Conservation (phyloP, 1,139 yeast genomes). For the Pneumocystis murina region DNA sequence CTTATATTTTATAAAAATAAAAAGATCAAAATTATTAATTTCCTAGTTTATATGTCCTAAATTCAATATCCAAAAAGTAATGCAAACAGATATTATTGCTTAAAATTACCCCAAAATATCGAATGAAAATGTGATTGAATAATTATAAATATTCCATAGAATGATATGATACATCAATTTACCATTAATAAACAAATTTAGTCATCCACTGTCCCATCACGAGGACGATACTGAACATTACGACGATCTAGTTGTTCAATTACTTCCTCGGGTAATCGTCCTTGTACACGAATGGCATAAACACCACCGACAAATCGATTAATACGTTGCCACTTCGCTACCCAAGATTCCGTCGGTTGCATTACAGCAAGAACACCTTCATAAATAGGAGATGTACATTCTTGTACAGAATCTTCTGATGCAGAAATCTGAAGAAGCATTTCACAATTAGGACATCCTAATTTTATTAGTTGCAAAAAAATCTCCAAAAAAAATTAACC, state of each 20-base stretch:
- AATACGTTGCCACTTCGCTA: constrained; percentile 88
- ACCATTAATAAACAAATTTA: constrained; percentile 20
- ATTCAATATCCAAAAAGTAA: no score
- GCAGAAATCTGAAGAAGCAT: constrained; percentile 55
- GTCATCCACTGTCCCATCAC: constrained; percentile 91
- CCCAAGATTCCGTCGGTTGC: constrained; percentile 76
- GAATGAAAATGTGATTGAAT: neutral
- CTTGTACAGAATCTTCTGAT: constrained; percentile 72
- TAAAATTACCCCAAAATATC: neutral
- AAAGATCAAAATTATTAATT: no score
- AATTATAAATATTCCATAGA: neutral
- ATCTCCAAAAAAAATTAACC: neutral
- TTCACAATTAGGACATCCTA: constrained; percentile 78
- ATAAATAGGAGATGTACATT: constrained; percentile 60
- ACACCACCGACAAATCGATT: constrained; percentile 81
- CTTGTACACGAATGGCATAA: constrained; percentile 82
- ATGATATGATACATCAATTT: neutral
- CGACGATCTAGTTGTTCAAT: constrained; percentile 55
- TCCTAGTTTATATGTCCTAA: no score
- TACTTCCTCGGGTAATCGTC: constrained; percentile 78
- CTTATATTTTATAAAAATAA: no score
- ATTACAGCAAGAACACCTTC: constrained; percentile 92
- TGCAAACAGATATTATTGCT: no score
- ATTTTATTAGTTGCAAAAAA: constrained; percentile 47
- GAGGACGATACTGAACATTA: constrained; percentile 74